Base-by-base conservation (phyloP, 1,284 basidiomycete species). In the Fomitopsis betulina region DNA sequence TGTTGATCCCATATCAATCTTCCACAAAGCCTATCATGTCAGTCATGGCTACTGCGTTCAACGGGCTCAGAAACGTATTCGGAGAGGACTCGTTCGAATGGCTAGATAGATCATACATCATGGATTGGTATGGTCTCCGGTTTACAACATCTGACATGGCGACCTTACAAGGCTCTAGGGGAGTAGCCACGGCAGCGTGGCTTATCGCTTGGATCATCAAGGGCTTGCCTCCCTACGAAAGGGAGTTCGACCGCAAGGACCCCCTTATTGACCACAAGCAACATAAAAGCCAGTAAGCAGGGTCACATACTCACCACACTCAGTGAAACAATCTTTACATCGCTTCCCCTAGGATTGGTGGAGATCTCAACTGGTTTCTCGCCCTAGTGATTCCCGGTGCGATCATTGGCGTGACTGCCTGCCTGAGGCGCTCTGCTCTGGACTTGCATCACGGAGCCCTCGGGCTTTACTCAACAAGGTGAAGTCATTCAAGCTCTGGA, bases 361-460 rank as follows among this genome's bases (percentile, higher is more conserved):
- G 82, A 8, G 59, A 63, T 32, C 60, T 77, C 35, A 86, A 85
- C 57, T 74, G 77, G 60, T 66, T 70, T 19, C 62, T 84, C 23
- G 76, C 82, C 1, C 67, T 83, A 32, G 69, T 76, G 43, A 61
- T 80, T 3, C 85, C 86, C 2, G 65, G 78, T 32, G 62, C 66
- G 2, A 60, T 80, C 17, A 69, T 80, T 25, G 45, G 69, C 3
- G 55, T 72, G 1, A 61, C 72, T 15, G 80, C 82, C 0, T 58
- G 72, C 12, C 59, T 75, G 7, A 76, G 76, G 45, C 67, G 72
- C 10, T 85, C 84, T 2, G 63, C 79, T 1, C 65, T 81, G 15
- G 75, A 81, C 45, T 72, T 85, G 17, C 84, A 87, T 63, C 84
- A 88, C 63, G 81, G 81, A 13, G 65, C 76, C 10, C 74, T 88